Percentiles rank a stretch among this genome's conserved stretches.
These are phyloP conservation scores for Licmophora abbreviata DNA, from an alignment of 108 stramenopile species.

Conservation along the genomic window DNA sequence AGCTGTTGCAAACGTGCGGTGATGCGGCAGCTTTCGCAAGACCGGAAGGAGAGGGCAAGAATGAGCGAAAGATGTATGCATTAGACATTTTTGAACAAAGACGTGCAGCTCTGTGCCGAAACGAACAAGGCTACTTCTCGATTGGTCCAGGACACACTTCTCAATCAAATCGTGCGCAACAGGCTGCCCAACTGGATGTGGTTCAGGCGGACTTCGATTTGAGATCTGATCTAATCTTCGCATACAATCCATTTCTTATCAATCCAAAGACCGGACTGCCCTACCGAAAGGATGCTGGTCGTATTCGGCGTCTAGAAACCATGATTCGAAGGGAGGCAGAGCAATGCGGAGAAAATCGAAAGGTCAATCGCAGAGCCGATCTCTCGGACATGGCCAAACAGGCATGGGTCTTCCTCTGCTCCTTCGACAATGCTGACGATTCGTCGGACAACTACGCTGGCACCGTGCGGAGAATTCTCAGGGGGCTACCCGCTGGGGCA, in stretches of 20 bases:
- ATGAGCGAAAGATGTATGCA: constrained; percentile 14
- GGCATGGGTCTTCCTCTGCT: constrained; percentile 32
- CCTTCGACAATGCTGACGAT: constrained; percentile 4
- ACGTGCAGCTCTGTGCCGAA: background rate
- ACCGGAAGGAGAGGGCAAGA: background rate
- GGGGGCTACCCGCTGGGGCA: constrained; percentile 5
- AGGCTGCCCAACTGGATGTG: background rate
- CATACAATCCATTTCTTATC: constrained; percentile 18
- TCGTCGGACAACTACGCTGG: constrained; percentile 12
- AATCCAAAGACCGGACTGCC: constrained; percentile 6
- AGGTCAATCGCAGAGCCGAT: background rate
- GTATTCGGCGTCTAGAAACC: constrained; percentile 16
- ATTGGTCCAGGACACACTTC: background rate
- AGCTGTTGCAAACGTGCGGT: constrained; percentile 16
- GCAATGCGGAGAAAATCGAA: constrained; percentile 8
- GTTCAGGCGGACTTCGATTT: constrained; percentile 14
- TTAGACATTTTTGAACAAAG: constrained; percentile 28
- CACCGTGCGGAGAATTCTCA: constrained; percentile 10
- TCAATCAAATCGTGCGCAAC: constrained; percentile 1
- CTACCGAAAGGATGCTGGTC: constrained; percentile 20
- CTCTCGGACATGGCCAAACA: constrained; percentile 23
- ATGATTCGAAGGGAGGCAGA: constrained; percentile 23
- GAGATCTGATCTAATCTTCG: constrained; percentile 30
- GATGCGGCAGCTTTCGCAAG: constrained; percentile 21
- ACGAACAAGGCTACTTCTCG: background rate